phyloP scores from a whole-genome alignment of 306 rosid genomes.

The Purshia tridentata region DNA sequence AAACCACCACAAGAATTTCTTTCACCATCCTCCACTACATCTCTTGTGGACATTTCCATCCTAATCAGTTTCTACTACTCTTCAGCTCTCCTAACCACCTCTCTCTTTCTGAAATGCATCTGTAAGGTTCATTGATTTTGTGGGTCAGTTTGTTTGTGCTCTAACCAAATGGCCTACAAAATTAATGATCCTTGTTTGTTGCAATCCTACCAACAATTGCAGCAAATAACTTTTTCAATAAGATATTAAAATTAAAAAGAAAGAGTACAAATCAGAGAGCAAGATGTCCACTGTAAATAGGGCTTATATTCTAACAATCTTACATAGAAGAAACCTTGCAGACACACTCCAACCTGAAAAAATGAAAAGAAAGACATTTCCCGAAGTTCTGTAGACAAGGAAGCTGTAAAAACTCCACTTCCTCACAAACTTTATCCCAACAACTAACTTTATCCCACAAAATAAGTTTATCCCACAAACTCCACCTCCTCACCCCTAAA shows the following conservation, averaged over 20 bases:
- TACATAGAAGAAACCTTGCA: too few species aligned
- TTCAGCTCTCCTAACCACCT: neutral
- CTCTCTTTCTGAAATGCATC: neutral
- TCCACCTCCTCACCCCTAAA: too few species aligned
- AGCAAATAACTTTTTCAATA: too few species aligned
- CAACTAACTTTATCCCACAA: too few species aligned
- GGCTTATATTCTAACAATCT: too few species aligned
- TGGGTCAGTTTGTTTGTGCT: neutral
- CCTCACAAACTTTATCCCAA: too few species aligned
- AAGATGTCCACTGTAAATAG: too few species aligned
- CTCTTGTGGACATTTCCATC: neutral
- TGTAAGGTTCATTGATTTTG: neutral
- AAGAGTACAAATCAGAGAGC: too few species aligned
- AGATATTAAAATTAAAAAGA: too few species aligned
- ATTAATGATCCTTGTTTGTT: neutral
- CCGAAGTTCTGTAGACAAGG: neutral
- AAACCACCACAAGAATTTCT: neutral
- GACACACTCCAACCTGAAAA: neutral
- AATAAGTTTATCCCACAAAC: too few species aligned
- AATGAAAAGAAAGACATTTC: neutral
- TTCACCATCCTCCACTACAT: neutral
- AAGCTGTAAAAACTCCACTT: too few species aligned
- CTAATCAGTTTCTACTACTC: neutral
- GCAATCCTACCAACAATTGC: neutral
- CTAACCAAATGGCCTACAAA: neutral